Evolutionary conservation across 345 rosid genomes (phyloP), one percentile per base, ranked within the genome.

Genomic region (Alliaria petiolata): DNA sequence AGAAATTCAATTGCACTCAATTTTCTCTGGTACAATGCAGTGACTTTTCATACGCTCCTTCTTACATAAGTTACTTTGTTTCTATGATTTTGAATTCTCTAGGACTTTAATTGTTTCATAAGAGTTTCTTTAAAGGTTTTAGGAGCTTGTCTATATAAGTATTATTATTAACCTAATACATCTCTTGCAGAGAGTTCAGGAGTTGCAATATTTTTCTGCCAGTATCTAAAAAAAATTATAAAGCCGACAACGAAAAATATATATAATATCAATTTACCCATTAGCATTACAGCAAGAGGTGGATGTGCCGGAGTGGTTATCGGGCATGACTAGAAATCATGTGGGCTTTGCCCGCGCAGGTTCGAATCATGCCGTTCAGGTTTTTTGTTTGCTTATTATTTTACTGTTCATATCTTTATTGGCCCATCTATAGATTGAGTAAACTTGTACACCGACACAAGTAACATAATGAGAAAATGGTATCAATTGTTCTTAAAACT

Each of bases 281-380:
- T 0, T 1, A 0, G 1, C n/a, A n/a, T n/a, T n/a, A n/a, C 3
- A 38, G 7, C 43, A 46, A 31, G 1, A 19, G 9, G 75, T 76
- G 79, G 75, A 76, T 61, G 70, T 76, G 75, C 75, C 75, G 75
- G 79, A 76, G 79, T 76, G 79, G 75, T 82, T 87, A 83, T 91
- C 86, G 87, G 89, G 89, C 93, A 83, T 83, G 92, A 92, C 89
- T 89, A 86, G 92, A 92, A 92, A 84, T 88, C 89, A 82, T 85
- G 91, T 90, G 92, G 91, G 89, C 86, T 88, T 9, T 78, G 84
- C 89, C 89, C 93, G 90, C 89, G 92, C 90, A 83, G 91, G 90
- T 83, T 87, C 86, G 91, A 89, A 87, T 85, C 87, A 85, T 86
- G 90, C 87, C 80, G 72, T 71, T 50, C 72, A 63, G 54, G 76